Base-by-base conservation (phyloP, 1,139 yeast genomes). In the Geotrichum klebahnii region DNA sequence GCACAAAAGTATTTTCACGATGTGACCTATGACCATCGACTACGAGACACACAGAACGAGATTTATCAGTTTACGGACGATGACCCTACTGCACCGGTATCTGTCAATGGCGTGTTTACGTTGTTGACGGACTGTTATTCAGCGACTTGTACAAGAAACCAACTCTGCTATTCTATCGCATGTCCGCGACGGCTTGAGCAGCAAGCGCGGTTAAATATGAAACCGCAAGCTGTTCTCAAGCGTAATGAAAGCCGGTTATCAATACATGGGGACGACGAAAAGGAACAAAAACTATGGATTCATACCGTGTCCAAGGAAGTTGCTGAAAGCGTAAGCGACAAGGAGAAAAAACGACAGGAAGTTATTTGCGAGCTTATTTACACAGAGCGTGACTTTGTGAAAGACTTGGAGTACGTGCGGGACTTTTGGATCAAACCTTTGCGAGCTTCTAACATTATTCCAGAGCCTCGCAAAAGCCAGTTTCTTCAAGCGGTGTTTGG, bases 151-250 rank as follows among this genome's bases (percentile, higher is more conserved):
- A 84, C 96, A 3, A 74, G 95, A 51, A 95, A 88, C 62, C 75
- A 79, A 34, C 72, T 92, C 38, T 92, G 98, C 69, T 92, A 92
- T 68, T 85, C 96, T 50, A 90, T 92, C 59, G 95, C 97, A 14
- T 92, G 98, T 70, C 98, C 98, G 9, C 78, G 97, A 59, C 78
- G 98, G 58, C 73, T 92, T 46, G 98, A 92, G 67, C 98, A 92
- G 66, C 97, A 92, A 64, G 96, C 96, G 2, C 76, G 97, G 52
- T 75, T 88, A 54, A 88, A 89, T 61, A 76, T 87, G 79, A 87
- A 88, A 66, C 89, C 95, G 5, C 86, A 86, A 61, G 92, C 96
- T 34, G 95, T 95, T 0, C 75, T 92, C 59, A 80, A 82, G 58
- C 75, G 96, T 37, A 89, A 95, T 4, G 95, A 86, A 44, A 82